Evolutionary conservation across 345 rosid genomes (phyloP), one percentile per base, ranked within the genome.

Genomic region (Cardamine occulta): DNA sequence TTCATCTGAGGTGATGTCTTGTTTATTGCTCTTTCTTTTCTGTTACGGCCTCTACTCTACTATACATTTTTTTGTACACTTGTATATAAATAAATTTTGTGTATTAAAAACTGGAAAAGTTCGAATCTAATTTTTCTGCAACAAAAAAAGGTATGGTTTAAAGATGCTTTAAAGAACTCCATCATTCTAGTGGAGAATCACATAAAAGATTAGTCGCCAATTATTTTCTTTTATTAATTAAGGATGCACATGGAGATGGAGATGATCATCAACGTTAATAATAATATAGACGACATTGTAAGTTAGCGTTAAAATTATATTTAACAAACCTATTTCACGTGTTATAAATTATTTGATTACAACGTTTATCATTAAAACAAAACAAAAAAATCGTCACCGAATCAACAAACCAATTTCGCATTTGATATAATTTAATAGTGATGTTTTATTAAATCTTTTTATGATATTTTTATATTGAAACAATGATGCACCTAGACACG

Each of bases 111-210:
- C 0, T 55, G 5, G 61, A 56, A 55, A 52, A 52, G 68, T 31
- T 31, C 4, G 49, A 61, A 37, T 29, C 51, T 59, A 52, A 1
- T 15, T 39, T 28, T 40, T 14, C 63, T 63, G 40, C 57, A 34
- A 7, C 37, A 7, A 74, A 45, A 5, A 39, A 66, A 74, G 54
- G 10, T 15, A 28, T 37, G 62, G 21, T 61, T 28, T 42, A 55
- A 70, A 77, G 52, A 55, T 55, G 66, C 66, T 68, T 70, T 55
- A 18, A 17, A 14, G 13, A 55, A 45, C 40, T 70, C 59, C 44
- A 42, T 68, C 17, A 42, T 76, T 14, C n/a, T 63, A 45, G 71
- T 70, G 80, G 80, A 62, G 70, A 69, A 76, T 76, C 79, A 23
- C 4, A 13, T 48, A 76, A 62, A 76, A 53, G 51, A 69, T 32